Conservation (phyloP, 768 basidiomycete genomes). For the Tulasnella sp. region DNA sequence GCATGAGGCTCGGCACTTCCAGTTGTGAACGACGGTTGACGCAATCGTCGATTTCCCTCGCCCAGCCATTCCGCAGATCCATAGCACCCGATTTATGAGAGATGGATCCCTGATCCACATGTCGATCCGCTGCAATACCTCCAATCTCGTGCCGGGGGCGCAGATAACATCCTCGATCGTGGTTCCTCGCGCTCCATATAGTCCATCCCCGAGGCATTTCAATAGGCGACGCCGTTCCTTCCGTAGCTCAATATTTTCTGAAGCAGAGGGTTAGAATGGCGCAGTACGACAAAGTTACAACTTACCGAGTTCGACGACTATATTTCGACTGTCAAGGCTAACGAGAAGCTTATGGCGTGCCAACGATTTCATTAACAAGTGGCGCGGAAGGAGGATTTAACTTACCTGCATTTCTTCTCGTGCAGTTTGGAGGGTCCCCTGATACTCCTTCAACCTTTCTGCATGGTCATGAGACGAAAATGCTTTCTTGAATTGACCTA, state of each 20-base stretch:
- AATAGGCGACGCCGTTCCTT: background rate
- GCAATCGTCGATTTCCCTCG: conserved; percentile 4
- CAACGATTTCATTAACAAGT: no score
- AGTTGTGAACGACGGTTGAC: background rate
- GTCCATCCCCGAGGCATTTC: background rate
- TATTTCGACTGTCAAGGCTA: background rate
- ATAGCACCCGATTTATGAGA: background rate
- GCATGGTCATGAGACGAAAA: background rate
- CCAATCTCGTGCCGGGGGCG: background rate
- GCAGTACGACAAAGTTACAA: background rate
- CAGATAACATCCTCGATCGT: background rate
- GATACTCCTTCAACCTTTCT: background rate
- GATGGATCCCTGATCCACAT: background rate
- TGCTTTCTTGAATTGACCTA: background rate
- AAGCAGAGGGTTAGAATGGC: background rate
- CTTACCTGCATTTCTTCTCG: no score
- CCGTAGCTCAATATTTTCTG: background rate
- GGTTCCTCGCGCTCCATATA: background rate
- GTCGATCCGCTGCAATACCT: background rate
- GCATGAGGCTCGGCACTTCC: background rate
- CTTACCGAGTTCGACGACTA: background rate
- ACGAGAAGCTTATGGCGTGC: no score
- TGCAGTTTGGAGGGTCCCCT: no score
- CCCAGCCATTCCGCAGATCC: background rate
- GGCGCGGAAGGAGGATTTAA: no score